Evolutionary conservation across 495 filamentous ascomycete genomes (phyloP).

Genomic region (Polyplosphaeria fusca): DNA sequence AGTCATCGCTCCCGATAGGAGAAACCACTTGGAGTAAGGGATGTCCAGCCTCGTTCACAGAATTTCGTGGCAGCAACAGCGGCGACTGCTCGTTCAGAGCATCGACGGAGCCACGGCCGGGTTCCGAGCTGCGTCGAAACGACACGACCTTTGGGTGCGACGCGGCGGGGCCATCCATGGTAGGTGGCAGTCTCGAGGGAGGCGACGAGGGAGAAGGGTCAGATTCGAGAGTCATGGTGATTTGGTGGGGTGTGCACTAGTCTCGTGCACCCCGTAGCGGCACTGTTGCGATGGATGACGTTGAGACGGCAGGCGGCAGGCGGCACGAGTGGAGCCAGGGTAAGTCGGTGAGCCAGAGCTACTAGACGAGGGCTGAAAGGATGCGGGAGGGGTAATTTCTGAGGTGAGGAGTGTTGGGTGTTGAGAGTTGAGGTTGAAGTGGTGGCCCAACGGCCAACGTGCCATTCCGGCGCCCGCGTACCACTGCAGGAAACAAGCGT

Average conservation of each 20-base stretch:
- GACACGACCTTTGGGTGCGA: slow-evolving; percentile 24
- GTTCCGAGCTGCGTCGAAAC: slow-evolving; percentile 24
- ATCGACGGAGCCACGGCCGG: not conserved
- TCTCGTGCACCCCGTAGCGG: slow-evolving; percentile 7
- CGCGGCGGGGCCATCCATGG: not conserved
- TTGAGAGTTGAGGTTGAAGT: too few relatives aligned
- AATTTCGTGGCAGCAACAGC: slow-evolving; percentile 47
- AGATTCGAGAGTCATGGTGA: slow-evolving; percentile 5
- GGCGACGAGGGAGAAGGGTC: slow-evolving; percentile 2
- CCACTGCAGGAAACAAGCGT: too few relatives aligned
- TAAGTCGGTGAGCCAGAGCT: too few relatives aligned
- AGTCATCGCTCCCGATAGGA: slow-evolving; percentile 35
- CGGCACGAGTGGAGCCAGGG: too few relatives aligned
- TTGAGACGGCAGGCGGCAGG: not conserved
- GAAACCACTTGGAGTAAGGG: slow-evolving; percentile 27
- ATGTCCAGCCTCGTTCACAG: slow-evolving; percentile 41
- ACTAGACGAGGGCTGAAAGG: too few relatives aligned
- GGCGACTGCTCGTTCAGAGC: slow-evolving; percentile 57
- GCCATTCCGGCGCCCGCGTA: too few relatives aligned
- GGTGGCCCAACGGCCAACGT: too few relatives aligned
- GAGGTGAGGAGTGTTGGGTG: too few relatives aligned
- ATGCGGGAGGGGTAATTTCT: too few relatives aligned
- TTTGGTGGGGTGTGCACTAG: not conserved
- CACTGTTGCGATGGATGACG: not conserved
- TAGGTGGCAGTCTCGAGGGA: not conserved